Conservation (phyloP, 2,329 filamentous ascomycete genomes). For the Scedosporium dehoogii region DNA sequence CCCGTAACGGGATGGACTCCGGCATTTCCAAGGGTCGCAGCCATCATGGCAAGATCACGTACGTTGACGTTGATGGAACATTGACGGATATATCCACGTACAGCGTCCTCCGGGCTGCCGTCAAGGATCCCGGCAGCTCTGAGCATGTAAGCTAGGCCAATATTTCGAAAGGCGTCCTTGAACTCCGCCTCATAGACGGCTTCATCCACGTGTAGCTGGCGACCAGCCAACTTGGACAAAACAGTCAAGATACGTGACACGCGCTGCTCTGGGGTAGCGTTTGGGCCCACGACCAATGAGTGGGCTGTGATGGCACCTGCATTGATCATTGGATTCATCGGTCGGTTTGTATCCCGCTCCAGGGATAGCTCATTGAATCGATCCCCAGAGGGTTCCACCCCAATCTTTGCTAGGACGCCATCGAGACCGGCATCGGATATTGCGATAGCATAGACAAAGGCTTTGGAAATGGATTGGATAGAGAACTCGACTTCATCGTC, state of each 20-base stretch:
- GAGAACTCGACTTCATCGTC: constrained; percentile 29
- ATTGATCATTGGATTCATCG: constrained; percentile 27
- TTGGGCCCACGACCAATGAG: constrained; percentile 18
- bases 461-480: constrained; percentile 30
- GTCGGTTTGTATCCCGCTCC: constrained; percentile 19
- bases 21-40: constrained; percentile 25
- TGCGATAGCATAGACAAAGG: constrained; percentile 28
- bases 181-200: constrained; percentile 28
- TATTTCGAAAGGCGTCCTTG: constrained; percentile 22
- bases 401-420: constrained; percentile 26
- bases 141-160: constrained; percentile 28
- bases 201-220: constrained; percentile 24
- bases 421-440: constrained; percentile 26
- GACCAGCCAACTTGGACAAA: constrained; percentile 24
- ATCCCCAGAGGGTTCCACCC: constrained; percentile 28
- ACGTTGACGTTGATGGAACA: constrained; percentile 31
- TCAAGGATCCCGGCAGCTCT: constrained; percentile 27
- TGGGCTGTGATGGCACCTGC: constrained; percentile 24
- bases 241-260: constrained; percentile 23
- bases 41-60: constrained; percentile 28
- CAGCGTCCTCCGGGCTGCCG: constrained; percentile 22
- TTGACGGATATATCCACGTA: constrained; percentile 28
- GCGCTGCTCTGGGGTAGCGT: constrained; percentile 23
- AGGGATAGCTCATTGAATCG: constrained; percentile 25
- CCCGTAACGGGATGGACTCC: constrained; percentile 23